Base-by-base conservation (phyloP, 1,284 basidiomycete genomes). In the Moesziomyces globuligerus region DNA sequence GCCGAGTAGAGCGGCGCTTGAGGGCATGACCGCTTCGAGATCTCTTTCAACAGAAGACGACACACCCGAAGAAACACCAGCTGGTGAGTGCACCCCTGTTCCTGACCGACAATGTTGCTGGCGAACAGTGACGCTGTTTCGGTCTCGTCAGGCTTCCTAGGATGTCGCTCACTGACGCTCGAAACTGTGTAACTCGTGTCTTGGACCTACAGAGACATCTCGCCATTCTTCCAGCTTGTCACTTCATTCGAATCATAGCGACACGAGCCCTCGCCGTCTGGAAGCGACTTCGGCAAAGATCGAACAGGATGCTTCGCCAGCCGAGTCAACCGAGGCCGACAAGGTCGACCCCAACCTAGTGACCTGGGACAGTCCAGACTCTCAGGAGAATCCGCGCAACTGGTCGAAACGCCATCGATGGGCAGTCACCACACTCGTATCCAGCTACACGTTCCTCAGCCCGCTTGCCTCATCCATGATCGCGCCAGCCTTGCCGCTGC, bases 311-410 rank as follows among this genome's bases (percentile, higher is more conserved):
- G 7, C 38, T 10, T 37, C 24, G 4, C 29, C 43, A 13, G 21
- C 25, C n/a, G 23, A n/a, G n/a, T n/a, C 45, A 7, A 48, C 42
- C 15, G 23, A 69, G 37, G 25, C 40, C 40, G 58, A 68, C 20
- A 25, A 54, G 26, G 41, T 50, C 21, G 75, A 76, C 18, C 65
- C 76, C 3, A 70, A 75, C 37, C 32, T 76, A 7, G 86, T 90
- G 13, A 86, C 88, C 46, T 90, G 88, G 88, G 87, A 89, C 48
- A 87, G 87, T 0, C 86, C 86, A 0, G 81, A 87, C 44, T 88
- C 90, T 80, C 87, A 86, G 3, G 80, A 81, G 18, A 90, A 90
- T 78, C 89, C 89, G 0, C 87, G 87, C 78, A 90, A 90, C 81
- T 91, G 90, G 90, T 74, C 84, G 0, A 85, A 84, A 59, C 37